These are phyloP conservation scores for Monosiga brevicollis DNA, from an alignment of 78 protist genomes.

Conservation along the genomic window DNA sequence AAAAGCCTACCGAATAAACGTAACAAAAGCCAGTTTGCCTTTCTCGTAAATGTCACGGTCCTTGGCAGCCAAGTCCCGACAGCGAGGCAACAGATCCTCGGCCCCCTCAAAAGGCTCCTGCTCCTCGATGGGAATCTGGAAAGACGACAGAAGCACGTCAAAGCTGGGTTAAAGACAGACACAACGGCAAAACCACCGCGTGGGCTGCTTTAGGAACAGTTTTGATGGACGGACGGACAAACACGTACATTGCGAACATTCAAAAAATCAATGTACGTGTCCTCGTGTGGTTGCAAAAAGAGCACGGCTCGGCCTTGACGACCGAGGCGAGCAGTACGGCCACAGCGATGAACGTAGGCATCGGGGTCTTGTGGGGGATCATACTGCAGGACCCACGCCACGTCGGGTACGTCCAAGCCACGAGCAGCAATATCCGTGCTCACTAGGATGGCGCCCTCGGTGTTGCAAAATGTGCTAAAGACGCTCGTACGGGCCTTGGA, in stretches of 20 bases:
- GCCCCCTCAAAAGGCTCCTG: neutral
- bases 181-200: no score
- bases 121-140: neutral
- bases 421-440: slow-evolving; percentile 66
- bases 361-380: slow-evolving; percentile 55
- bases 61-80: neutral
- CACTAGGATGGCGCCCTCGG: slow-evolving; percentile 9
- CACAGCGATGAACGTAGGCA: neutral
- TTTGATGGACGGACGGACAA: no score
- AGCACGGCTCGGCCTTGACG: neutral
- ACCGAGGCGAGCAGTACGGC: neutral
- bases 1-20: neutral
- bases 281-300: neutral
- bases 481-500: neutral
- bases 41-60: neutral
- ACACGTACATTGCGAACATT: neutral
- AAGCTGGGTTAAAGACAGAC: no score
- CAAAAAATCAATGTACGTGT: neutral
- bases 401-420: slow-evolving; percentile 58
- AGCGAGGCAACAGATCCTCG: neutral
- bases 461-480: neutral
- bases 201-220: no score
- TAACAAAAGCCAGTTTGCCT: neutral
- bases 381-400: slow-evolving; percentile 59
- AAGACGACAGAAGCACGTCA: no score